These are phyloP conservation scores for Polychytrium aggregatum DNA, from an alignment of 192 early-diverging fungal genomes.

Conservation along the genomic window DNA sequence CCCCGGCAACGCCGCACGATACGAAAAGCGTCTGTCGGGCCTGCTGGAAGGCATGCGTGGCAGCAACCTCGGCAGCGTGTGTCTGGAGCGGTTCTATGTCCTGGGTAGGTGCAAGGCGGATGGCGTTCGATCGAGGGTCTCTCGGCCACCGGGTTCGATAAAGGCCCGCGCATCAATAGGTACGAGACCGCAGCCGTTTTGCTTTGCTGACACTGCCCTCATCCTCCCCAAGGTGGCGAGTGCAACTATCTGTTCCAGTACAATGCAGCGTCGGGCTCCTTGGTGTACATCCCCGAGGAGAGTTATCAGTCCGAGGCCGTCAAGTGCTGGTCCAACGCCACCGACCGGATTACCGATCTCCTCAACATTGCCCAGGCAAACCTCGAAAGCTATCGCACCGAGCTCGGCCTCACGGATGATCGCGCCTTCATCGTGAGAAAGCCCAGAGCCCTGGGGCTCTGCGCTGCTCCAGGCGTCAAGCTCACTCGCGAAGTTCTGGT, in stretches of 20 bases:
- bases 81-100: conserved; percentile 61
- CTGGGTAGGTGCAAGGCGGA: conserved; percentile 27
- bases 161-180: not conserved
- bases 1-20: conserved; percentile 50
- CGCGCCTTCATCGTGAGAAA: no score
- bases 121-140: not conserved
- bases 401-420: no score
- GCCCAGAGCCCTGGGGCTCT: no score
- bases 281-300: conserved; percentile 53
- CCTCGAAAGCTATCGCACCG: no score
- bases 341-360: conserved; percentile 24
- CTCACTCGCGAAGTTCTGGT: no score
- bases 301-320: conserved; percentile 21
- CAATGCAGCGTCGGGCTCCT: conserved; percentile 32
- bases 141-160: no score
- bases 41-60: conserved; percentile 53
- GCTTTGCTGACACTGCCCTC: not conserved
- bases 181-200: not conserved
- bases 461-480: no score
- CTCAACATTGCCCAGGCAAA: conserved; percentile 68
- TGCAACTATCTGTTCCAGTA: conserved; percentile 85
- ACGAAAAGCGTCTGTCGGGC: conserved; percentile 69
- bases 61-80: conserved; percentile 29
- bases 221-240: conserved; percentile 48
- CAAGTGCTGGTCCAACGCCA: conserved; percentile 11